Percentiles rank a stretch among this genome's conserved stretches.
These are phyloP conservation scores for Phalaenopsis equestris DNA, from an alignment of 106 monocot genomes.

Conservation along the genomic window DNA sequence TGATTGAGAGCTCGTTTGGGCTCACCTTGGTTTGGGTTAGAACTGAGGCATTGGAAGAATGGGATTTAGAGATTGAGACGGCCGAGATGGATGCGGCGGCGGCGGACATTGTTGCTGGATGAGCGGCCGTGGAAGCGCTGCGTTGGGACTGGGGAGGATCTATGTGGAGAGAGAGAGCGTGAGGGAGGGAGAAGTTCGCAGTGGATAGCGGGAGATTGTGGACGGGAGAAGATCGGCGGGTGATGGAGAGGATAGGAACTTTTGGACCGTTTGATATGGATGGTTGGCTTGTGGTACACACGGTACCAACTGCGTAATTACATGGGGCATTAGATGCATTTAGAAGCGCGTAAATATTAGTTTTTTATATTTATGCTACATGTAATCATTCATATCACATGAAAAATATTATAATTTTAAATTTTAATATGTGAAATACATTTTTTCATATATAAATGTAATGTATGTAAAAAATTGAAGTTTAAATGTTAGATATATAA, in stretches of 20 bases:
- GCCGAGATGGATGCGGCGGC: slow-evolving; percentile 3
- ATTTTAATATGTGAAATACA: no score
- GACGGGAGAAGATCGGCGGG: not conserved
- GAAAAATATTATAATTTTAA: no score
- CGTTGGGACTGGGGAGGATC: no score
- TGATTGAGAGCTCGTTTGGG: not conserved
- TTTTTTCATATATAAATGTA: no score
- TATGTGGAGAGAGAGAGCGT: not conserved
- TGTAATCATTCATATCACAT: no score
- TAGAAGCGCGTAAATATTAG: no score
- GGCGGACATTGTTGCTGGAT: slow-evolving; percentile 19
- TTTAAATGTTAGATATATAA: no score
- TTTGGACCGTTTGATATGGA: no score
- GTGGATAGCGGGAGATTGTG: not conserved
- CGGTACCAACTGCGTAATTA: no score
- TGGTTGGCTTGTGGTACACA: not conserved
- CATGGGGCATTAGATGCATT: no score
- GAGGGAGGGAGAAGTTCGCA: not conserved
- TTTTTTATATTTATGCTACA: no score
- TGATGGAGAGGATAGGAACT: not conserved
- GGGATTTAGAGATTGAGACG: slow-evolving; percentile 12
- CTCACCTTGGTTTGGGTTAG: slow-evolving; percentile 15
- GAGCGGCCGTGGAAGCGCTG: not conserved
- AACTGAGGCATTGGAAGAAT: not conserved
- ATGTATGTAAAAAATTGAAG: no score